Base-by-base conservation (phyloP, 768 basidiomycete species). In the Pholiota molesta region DNA sequence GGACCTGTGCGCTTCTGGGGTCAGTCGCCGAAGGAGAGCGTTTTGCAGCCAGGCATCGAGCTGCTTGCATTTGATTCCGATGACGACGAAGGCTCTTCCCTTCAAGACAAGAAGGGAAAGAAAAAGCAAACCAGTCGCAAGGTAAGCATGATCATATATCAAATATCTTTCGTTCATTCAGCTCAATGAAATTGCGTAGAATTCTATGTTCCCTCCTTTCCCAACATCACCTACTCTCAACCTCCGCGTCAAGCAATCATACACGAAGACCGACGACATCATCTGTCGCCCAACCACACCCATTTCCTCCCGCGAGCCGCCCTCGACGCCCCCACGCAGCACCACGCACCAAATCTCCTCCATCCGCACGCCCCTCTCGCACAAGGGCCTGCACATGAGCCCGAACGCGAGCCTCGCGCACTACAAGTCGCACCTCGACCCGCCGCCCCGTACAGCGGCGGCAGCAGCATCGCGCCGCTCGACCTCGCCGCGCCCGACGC, bases 331-430 rank as follows among this genome's bases (percentile, higher is more conserved):
- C 57, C 77, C 70, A n/a, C 72, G 74, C 37, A 72, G 65, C 51
- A 65, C 59, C 29, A 23, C 47, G 13, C 70, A 76, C 52, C 78
- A 81, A 23, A 75, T 89, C 17, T 89, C 89, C 1, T 84, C 88
- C 0, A 72, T 78, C 19, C 82, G 82, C n/a, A 90, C 89, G 0
- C 89, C 89, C 0, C 71, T 91, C 7, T 89, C 88, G 0, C 86
- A 89, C 69, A 83, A 81, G 65, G 89, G 87, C 40, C 69, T 89
- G 37, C 85, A 88, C 66, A 88, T 88, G 87, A 88, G 87, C 65
- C 89, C 89, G 3, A 82, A 82, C 2, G 73, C 87, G 1, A 88
- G 85, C 65, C 79, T 90, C 14, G 83, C 79, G 9, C 86, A 91
- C 73, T 90, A 88, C 71, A 91, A 90, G 66, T 83, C 84, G 9